Evolutionary conservation across 164 flowering plant species (phyloP), one percentile per base, ranked within the genome.

Genomic region (Cinnamomum chago): DNA sequence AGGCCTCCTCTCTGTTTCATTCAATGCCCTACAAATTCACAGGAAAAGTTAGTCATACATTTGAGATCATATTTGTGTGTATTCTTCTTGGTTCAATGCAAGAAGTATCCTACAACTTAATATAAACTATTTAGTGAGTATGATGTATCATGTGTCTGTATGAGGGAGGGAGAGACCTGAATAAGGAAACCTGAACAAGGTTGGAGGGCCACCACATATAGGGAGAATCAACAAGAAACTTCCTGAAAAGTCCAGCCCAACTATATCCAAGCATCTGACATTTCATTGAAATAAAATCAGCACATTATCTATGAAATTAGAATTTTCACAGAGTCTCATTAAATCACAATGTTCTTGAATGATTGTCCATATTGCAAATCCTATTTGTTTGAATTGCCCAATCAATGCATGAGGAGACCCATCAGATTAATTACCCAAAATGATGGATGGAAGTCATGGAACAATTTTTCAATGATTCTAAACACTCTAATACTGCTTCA

Each of bases 1-100:
- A 1, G 78, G 78, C 73, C 90, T 77, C 2, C 20, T 72, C 52
- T 88, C 91, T 4, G 18, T 66, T 24, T 90, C 93, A 66, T 90
- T 90, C 79, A 90, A 65, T 47, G 93, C 88, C 81, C 92, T 85
- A 73, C 11, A 68, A 20, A 68, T 68, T n/a, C n/a, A 68, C 0
- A 30, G 2, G 27, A 14, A 66, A 23, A 30, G 20, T 55, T 18
- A 55, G 58, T 35, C 40, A 5, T 35, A 35, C n/a, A 35, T 35
- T 35, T 35, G 40, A 35, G 9, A 33, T 35, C 40, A 35, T 35
- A 6, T 35, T 35, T 35, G 40, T 35, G 40, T 35, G 40, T 6
- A 35, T 35, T 35, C 9, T 35, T 35, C 9, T 6, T 35, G 9
- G 40, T 6, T 35, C 5, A 35, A 35, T 35, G 40, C 40, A 35